These are phyloP conservation scores for Salix suchowensis DNA, from an alignment of 345 rosid species.

Conservation along the genomic window DNA sequence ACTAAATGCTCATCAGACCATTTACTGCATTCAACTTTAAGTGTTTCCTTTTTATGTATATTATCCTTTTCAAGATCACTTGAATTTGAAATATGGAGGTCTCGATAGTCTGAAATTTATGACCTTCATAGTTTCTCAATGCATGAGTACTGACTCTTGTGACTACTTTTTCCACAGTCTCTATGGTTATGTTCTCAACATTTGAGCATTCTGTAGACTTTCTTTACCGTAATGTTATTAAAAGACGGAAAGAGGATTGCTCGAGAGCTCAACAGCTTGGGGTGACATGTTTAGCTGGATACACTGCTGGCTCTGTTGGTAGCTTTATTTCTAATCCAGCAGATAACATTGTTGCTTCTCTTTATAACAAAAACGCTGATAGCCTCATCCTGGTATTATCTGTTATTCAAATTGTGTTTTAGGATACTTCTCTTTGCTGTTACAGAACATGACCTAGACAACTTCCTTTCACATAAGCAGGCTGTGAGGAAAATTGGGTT, in stretches of 20 bases:
- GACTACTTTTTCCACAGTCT: conserved; percentile 36
- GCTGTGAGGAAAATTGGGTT: conserved; percentile 56
- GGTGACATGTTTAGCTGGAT: conserved; percentile 73
- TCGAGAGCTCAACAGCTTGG: conserved; percentile 61
- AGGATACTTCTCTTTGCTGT: not conserved
- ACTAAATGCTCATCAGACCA: not conserved
- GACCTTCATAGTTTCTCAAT: not conserved
- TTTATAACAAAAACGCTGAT: conserved; percentile 49
- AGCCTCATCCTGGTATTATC: conserved; percentile 35
- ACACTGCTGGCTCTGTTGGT: conserved; percentile 67
- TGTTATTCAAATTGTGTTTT: not conserved
- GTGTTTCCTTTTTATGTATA: too few species aligned
- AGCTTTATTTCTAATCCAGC: conserved; percentile 57
- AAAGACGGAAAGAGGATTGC: conserved; percentile 54
- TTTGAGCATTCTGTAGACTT: conserved; percentile 69
- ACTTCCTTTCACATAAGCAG: conserved; percentile 24
- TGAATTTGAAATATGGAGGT: too few species aligned
- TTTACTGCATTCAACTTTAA: too few species aligned
- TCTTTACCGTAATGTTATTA: conserved; percentile 38
- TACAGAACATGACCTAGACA: not conserved
- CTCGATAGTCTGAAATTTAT: not conserved
- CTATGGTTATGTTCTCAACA: conserved; percentile 68
- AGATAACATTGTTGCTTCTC: conserved; percentile 53
- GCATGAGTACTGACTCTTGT: not conserved
- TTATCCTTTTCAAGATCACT: too few species aligned